These are phyloP conservation scores for Podila epicladia DNA, from an alignment of 192 early-diverging fungal genomes.

Conservation along the genomic window DNA sequence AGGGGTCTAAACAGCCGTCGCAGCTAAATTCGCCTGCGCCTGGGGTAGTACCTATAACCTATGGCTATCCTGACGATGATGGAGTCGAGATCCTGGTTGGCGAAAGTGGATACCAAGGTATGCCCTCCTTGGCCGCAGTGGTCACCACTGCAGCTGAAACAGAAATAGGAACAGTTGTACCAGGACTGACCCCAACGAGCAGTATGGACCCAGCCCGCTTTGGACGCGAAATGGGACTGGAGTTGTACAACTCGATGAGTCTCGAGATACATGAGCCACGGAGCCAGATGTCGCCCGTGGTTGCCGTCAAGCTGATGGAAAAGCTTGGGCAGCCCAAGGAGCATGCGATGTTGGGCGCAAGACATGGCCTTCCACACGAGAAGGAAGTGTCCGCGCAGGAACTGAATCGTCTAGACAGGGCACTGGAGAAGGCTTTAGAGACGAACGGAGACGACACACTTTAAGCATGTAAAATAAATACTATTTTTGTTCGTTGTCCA, in stretches of 20 bases:
- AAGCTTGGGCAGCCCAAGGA: neutral
- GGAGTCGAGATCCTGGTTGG: neutral
- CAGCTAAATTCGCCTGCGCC: slow-evolving; percentile 8
- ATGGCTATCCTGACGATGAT: neutral
- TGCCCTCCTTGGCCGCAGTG: neutral
- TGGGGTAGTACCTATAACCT: neutral
- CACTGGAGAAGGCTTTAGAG: too few species aligned
- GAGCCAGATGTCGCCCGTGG: slow-evolving; percentile 16
- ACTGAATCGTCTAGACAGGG: too few species aligned
- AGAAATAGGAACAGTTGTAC: neutral
- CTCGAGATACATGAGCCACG: neutral
- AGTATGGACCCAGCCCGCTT: slow-evolving; percentile 12
- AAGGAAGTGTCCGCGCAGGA: too few species aligned
- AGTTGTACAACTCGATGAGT: slow-evolving; percentile 10
- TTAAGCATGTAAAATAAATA: too few species aligned
- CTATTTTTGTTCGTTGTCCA: too few species aligned
- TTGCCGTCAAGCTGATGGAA: slow-evolving; percentile 22
- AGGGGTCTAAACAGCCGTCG: slow-evolving; percentile 18
- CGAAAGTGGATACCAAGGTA: neutral
- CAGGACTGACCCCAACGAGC: neutral
- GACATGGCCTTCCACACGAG: too few species aligned
- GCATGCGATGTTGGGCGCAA: too few species aligned
- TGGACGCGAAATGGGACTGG: slow-evolving; percentile 35
- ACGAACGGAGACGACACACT: too few species aligned
- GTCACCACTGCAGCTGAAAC: neutral